phyloP scores from a whole-genome alignment of 306 rosid genomes.

The Carpinus fangiana region DNA sequence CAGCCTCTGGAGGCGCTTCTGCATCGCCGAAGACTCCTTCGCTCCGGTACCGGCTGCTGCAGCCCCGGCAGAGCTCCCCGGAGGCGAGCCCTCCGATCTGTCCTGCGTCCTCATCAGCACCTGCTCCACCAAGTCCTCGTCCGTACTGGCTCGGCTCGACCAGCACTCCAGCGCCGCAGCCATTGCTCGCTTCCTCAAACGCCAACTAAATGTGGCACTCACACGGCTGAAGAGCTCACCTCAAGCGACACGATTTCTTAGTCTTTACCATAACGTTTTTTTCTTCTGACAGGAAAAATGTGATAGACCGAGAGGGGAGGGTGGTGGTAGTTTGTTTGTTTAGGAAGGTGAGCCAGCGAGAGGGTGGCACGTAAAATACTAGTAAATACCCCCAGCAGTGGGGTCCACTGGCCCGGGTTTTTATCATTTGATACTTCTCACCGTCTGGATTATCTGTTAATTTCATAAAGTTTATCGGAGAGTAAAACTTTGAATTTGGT shows the following conservation, averaged over 20 bases:
- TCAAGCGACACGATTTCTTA: slow-evolving; percentile 26
- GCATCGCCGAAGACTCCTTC: slow-evolving; percentile 67
- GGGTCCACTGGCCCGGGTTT: too few species aligned
- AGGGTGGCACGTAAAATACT: too few species aligned
- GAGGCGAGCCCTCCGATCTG: slow-evolving; percentile 51
- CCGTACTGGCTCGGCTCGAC: slow-evolving; percentile 68
- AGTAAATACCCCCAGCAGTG: too few species aligned
- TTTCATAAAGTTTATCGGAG: too few species aligned
- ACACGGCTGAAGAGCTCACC: neutral
- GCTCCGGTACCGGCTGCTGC: slow-evolving; percentile 13
- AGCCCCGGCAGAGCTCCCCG: slow-evolving; percentile 34
- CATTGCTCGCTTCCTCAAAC: slow-evolving; percentile 36
- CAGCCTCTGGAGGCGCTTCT: slow-evolving; percentile 43
- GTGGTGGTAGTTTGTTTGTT: neutral
- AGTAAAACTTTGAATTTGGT: too few species aligned
- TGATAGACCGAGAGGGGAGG: neutral
- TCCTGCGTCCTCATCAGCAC: slow-evolving; percentile 67
- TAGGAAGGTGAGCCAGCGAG: too few species aligned
- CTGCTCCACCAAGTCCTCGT: slow-evolving; percentile 79
- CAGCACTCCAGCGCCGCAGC: slow-evolving; percentile 92
- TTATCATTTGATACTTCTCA: too few species aligned
- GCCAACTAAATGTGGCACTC: slow-evolving; percentile 20
- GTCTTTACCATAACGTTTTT: neutral
- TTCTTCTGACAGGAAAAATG: neutral
- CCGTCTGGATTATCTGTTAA: too few species aligned